Base-by-base conservation (phyloP, 1,284 basidiomycete genomes). In the Boletus smithii region DNA sequence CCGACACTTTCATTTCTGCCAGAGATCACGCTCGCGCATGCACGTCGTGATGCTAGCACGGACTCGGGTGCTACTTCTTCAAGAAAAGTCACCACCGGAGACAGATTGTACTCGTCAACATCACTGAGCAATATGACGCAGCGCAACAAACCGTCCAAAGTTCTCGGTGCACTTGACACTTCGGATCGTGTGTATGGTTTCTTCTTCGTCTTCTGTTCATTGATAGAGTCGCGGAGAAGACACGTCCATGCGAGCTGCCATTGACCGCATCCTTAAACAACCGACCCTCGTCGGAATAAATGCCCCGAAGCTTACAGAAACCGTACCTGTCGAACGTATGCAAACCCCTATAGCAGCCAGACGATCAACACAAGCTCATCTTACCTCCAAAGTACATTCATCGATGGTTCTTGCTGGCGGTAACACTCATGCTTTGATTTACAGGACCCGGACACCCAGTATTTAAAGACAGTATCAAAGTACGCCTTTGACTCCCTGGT, bases 1-100 rank as follows among this genome's bases (percentile, higher is more conserved):
- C 30, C 46, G n/a, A 36, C 41, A 4, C 37, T 49, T 33, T 44
- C 56, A 13, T 53, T 48, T 35, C 32, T 50, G 20, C 54, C 52
- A 17, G 58, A 60, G 34, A 60, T 63, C 37, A 37, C 51, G 14
- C 53, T 63, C 16, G 63, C 62, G 3, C 63, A 65, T 43, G 65
- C 62, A 7, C 63, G 42, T 37, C 39, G 49, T 30, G 29, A 48
- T 10, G 35, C n/a, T n/a, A n/a, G n/a, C n/a, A n/a, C 17, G 1
- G 27, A 38, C 13, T 32, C 32, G 6, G 4, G 17, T 13, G 17
- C 40, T n/a, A 36, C 31, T n/a, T 43, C 32, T 42, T 20, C 35
- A 14, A 40, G 17, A 37, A 37, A 14, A n/a, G 8, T 31, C 10
- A 14, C 42, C 27, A 29, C 23, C 14, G 14, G 49, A 22, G 44